Percentiles rank a stretch among this genome's conserved stretches.
phyloP scores from a whole-genome alignment of 495 filamentous ascomycete species.

The Oidiodendron maius region DNA sequence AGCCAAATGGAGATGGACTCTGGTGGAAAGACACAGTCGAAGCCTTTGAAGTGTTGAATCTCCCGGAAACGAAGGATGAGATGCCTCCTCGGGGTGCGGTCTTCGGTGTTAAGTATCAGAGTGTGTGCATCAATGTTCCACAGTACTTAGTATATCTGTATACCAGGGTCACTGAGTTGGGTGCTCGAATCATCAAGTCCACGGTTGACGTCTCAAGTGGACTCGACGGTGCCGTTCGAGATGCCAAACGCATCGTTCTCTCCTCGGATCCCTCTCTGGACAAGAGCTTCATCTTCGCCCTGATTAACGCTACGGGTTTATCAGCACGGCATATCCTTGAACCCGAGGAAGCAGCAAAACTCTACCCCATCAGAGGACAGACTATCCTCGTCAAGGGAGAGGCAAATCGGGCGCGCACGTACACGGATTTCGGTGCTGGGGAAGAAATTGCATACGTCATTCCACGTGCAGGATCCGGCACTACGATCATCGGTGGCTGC shows the following conservation, averaged over 20 bases:
- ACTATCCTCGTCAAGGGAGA: slow-evolving; percentile 18
- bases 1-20: slow-evolving; percentile 4
- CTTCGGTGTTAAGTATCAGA: slow-evolving; percentile 11
- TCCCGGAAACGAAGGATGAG: not conserved
- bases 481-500: slow-evolving; percentile 18
- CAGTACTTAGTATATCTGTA: slow-evolving; percentile 9
- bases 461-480: slow-evolving; percentile 22
- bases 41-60: slow-evolving; percentile 11
- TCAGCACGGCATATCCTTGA: slow-evolving; percentile 9
- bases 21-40: slow-evolving; percentile 16
- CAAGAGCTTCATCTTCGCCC: not conserved
- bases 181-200: slow-evolving; percentile 6
- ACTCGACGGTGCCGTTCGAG: slow-evolving; percentile 8
- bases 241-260: slow-evolving; percentile 3
- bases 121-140: slow-evolving; percentile 13
- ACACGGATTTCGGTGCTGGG: not conserved
- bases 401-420: slow-evolving; percentile 6
- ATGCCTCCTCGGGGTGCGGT: not conserved
- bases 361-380: slow-evolving; percentile 18
- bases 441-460: slow-evolving; percentile 11
- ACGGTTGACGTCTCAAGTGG: slow-evolving; percentile 3
- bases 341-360: slow-evolving; percentile 8
- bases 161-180: slow-evolving; percentile 1
- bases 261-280: not conserved
- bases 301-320: slow-evolving; percentile 15